These are phyloP conservation scores for Dictyostelium brefeldianum DNA, from an alignment of 78 protist species.

Conservation along the genomic window DNA sequence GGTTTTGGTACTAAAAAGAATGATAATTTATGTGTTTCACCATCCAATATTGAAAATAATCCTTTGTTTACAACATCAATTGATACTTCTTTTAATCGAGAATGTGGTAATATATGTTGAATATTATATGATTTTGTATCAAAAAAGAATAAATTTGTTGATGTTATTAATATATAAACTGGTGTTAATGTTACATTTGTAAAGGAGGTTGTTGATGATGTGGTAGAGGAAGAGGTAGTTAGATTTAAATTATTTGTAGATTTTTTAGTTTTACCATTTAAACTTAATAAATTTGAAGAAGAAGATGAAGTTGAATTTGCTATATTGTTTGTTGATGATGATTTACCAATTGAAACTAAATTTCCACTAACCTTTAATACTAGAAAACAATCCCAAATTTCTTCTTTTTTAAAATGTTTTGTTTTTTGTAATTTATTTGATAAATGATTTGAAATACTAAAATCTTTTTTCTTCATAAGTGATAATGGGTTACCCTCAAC, in stretches of 20 bases:
- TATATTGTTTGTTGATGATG: background rate
- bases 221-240: background rate
- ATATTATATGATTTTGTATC: slow-evolving; percentile 26
- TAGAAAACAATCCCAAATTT: slow-evolving; percentile 57
- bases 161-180: slow-evolving; percentile 29
- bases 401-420: slow-evolving; percentile 45
- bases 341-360: background rate
- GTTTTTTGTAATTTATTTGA: background rate
- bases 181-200: slow-evolving; percentile 11
- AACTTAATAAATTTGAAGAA: background rate
- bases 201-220: background rate
- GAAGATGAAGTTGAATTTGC: background rate
- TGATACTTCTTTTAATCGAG: slow-evolving; percentile 42
- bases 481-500: slow-evolving; percentile 9
- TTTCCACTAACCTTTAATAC: slow-evolving; percentile 32
- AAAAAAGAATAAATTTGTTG: slow-evolving; percentile 42
- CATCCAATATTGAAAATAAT: slow-evolving; percentile 31
- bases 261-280: slow-evolving; percentile 12
- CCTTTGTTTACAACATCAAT: slow-evolving; percentile 51
- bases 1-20: slow-evolving; percentile 46
- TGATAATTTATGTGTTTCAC: slow-evolving; percentile 13
- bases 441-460: slow-evolving; percentile 31
- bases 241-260: background rate
- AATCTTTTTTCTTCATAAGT: slow-evolving; percentile 7
- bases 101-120: slow-evolving; percentile 40